Conservation (phyloP, 2,329 filamentous ascomycete species). For the Arthrobotrys sinensis region DNA sequence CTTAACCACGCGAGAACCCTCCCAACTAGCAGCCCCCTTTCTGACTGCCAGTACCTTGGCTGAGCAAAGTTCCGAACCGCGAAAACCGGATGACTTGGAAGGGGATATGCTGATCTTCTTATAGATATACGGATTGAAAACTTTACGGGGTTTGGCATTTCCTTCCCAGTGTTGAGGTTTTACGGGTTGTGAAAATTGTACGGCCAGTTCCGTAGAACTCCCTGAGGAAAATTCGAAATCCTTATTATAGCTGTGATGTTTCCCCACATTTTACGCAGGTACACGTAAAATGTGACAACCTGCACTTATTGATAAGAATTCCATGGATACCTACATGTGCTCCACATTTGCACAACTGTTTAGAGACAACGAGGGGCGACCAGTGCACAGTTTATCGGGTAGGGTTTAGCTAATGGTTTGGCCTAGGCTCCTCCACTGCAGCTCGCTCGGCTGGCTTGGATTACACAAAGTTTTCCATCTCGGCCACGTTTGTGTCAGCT, state of each 20-base stretch:
- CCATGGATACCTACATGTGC: not conserved
- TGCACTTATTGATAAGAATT: constrained; percentile 17
- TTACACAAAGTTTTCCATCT: constrained; percentile 17
- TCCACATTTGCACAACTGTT: constrained; percentile 19
- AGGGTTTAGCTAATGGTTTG: constrained; percentile 2
- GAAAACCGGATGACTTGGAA: constrained; percentile 28
- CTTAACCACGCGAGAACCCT: constrained; percentile 49
- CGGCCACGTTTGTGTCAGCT: constrained; percentile 32
- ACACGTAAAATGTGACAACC: not conserved
- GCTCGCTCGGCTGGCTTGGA: constrained; percentile 21
- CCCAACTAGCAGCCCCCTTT: constrained; percentile 23
- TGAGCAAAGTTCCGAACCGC: constrained; percentile 39
- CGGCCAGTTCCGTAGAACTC: not conserved
- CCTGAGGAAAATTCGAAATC: not conserved
- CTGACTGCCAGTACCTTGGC: constrained; percentile 2
- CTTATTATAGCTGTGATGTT: not conserved
- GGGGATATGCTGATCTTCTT: constrained; percentile 23
- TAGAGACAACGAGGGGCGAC: not conserved
- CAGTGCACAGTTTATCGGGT: constrained; percentile 19
- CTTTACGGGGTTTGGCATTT: not conserved
- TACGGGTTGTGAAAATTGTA: not conserved
- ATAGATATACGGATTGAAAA: not conserved
- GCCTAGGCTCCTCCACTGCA: constrained; percentile 8
- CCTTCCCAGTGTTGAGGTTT: not conserved
- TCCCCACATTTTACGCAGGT: constrained; percentile 8